Evolutionary conservation across 306 rosid species (phyloP).

Genomic region (Pyrus bretschneideri): DNA sequence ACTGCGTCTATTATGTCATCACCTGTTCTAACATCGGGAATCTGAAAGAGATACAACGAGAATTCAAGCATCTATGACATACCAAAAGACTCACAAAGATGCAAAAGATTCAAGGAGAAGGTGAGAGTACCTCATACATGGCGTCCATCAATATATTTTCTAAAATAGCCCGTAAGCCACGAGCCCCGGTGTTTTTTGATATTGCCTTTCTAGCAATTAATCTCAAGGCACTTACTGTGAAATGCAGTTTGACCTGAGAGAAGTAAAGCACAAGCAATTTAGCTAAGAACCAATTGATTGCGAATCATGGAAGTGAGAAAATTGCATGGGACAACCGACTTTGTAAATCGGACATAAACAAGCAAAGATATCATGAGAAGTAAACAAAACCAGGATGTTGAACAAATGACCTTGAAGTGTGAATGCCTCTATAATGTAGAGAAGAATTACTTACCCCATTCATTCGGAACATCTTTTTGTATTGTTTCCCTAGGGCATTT

Average conservation of each 20-base stretch:
- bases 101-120: not conserved
- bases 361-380: not conserved
- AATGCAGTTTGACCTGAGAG: conserved; percentile 81
- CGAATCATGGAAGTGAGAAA: conserved; percentile 8
- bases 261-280: conserved; percentile 7
- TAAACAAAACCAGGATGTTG: conserved; percentile 1
- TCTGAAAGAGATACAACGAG: conserved; percentile 40
- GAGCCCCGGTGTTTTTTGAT: conserved; percentile 84
- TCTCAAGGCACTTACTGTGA: conserved; percentile 54
- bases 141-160: conserved; percentile 87
- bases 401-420: not conserved
- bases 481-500: conserved; percentile 96
- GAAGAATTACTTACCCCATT: conserved; percentile 60
- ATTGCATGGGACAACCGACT: not conserved
- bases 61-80: not conserved
- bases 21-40: conserved; percentile 72
- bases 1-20: conserved; percentile 73
- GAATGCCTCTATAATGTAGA: not conserved
- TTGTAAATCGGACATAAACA: not conserved
- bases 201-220: conserved; percentile 75
- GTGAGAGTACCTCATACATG: conserved; percentile 76
- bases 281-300: conserved; percentile 14
- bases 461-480: conserved; percentile 87
- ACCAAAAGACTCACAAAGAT: not conserved
- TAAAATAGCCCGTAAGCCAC: conserved; percentile 75